Evolutionary conservation across 306 rosid species (phyloP).

Genomic region (Fragaria ananassa): DNA sequence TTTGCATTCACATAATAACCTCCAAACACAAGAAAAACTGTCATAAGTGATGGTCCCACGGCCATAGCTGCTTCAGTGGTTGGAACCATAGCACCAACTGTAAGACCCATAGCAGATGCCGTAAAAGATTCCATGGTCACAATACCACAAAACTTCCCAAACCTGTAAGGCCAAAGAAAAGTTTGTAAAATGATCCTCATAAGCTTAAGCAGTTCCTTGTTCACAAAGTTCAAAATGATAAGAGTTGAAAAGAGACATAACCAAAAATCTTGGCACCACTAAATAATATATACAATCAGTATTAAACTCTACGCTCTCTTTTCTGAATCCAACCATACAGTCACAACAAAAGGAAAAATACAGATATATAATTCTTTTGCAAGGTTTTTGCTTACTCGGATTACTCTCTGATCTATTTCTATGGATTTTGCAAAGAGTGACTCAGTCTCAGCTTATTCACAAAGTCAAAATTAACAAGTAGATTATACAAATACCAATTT

Average conservation of each 20-base stretch:
- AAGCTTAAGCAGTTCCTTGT: not conserved
- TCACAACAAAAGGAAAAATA: not conserved
- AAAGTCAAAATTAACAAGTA: not conserved
- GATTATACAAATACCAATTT: not conserved
- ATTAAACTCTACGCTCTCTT: not conserved
- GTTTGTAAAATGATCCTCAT: constrained; percentile 12
- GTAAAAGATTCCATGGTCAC: constrained; percentile 84
- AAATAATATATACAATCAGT: not conserved
- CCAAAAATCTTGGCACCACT: not conserved
- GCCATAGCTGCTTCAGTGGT: constrained; percentile 94
- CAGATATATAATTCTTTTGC: not conserved
- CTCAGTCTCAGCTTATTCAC: not conserved
- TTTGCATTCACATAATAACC: constrained; percentile 86
- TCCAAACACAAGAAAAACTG: constrained; percentile 88
- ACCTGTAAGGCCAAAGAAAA: constrained; percentile 44
- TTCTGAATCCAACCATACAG: not conserved
- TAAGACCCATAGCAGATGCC: constrained; percentile 96
- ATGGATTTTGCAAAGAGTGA: not conserved
- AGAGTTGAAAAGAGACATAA: not conserved
- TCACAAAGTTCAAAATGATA: not conserved
- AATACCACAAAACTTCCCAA: constrained; percentile 87
- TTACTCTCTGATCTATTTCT: not conserved
- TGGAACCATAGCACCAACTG: constrained; percentile 97
- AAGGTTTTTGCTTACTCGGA: not conserved
- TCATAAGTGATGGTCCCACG: constrained; percentile 94